Evolutionary conservation across 306 rosid genomes (phyloP).

Genomic region (Castanea crenata): DNA sequence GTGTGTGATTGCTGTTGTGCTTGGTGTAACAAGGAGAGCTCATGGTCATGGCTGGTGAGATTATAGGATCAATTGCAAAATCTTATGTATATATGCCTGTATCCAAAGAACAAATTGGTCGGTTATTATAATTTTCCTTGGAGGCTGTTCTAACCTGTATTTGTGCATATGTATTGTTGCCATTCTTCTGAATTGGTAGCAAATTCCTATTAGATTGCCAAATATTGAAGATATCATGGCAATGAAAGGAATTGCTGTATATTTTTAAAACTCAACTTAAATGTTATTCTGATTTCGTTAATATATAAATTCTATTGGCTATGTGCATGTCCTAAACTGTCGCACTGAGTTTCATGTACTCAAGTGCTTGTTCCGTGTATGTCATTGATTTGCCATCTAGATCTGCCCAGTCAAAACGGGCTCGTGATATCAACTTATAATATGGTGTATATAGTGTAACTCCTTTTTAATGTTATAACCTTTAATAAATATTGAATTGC

Average conservation of each 20-base stretch:
- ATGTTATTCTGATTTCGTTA: neutral
- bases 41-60: conserved; percentile 41
- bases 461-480: too few relatives aligned
- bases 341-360: too few relatives aligned
- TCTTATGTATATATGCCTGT: neutral
- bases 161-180: neutral
- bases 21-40: conserved; percentile 42
- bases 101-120: neutral
- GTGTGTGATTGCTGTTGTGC: conserved; percentile 42
- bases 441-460: too few relatives aligned
- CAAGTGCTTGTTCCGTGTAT: too few relatives aligned
- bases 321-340: too few relatives aligned
- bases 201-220: neutral
- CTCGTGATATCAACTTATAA: too few relatives aligned
- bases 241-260: neutral
- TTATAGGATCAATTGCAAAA: neutral
- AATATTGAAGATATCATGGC: neutral
- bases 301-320: neutral
- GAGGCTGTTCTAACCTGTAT: neutral
- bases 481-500: too few relatives aligned
- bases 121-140: neutral
- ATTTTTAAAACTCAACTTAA: neutral
- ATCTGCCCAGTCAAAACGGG: too few relatives aligned
- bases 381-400: too few relatives aligned
- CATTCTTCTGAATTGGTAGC: neutral